Conservation (phyloP, 345 rosid genomes). For the Turritis glabra region DNA sequence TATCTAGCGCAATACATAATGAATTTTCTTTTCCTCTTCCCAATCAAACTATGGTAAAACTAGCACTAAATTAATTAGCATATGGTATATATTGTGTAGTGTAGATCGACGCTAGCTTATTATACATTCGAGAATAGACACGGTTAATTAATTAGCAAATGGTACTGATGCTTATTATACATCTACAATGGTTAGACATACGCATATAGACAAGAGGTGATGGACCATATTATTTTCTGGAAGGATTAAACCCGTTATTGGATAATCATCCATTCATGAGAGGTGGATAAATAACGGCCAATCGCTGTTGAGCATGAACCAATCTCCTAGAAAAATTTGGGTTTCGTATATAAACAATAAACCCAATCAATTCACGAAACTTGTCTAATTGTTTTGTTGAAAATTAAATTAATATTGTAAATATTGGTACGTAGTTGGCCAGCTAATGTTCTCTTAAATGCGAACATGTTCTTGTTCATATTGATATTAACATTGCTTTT, state of each 20-base stretch:
- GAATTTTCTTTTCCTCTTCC: neutral
- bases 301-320: conserved; percentile 11
- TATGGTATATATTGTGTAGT: neutral
- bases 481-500: neutral
- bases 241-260: neutral
- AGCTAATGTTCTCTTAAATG: conserved; percentile 32
- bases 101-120: neutral
- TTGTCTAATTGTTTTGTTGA: conserved; percentile 8
- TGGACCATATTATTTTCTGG: neutral
- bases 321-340: neutral
- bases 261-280: conserved; percentile 24
- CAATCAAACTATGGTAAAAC: neutral
- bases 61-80: neutral
- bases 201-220: conserved; percentile 11
- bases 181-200: neutral
- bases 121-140: neutral
- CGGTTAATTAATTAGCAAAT: neutral
- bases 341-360: neutral
- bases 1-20: neutral
- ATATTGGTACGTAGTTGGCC: conserved; percentile 25
- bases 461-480: conserved; percentile 27
- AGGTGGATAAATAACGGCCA: conserved; percentile 22
- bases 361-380: conserved; percentile 14
- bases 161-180: neutral
- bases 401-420: neutral